phyloP scores from a whole-genome alignment of 2,329 filamentous ascomycete genomes.

The Incumbomyces lentus region DNA sequence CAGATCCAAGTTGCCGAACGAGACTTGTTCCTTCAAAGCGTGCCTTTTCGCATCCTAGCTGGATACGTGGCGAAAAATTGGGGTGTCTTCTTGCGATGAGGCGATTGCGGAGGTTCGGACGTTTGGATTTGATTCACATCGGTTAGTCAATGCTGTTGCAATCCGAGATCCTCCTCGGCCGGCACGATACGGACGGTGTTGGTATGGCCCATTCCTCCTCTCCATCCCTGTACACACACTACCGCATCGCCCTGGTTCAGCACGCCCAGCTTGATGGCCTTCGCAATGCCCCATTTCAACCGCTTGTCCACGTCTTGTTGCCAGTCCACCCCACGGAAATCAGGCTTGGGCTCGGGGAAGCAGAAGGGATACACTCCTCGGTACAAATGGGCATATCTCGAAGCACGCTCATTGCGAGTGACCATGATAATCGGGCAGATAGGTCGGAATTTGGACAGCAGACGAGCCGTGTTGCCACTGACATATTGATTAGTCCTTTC shows the following conservation, averaged over 20 bases:
- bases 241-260: conserved; percentile 66
- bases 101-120: conserved; percentile 8
- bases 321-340: conserved; percentile 71
- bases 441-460: conserved; percentile 95
- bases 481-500: conserved; percentile 16
- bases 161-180: conserved; percentile 30
- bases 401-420: conserved; percentile 72
- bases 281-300: conserved; percentile 90
- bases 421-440: conserved; percentile 99
- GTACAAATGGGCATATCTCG: conserved; percentile 87
- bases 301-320: conserved; percentile 97
- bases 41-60: conserved; percentile 3
- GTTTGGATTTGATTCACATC: conserved; percentile 12
- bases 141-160: conserved; percentile 18
- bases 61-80: conserved; percentile 6
- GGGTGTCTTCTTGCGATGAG: neutral
- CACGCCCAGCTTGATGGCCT: conserved; percentile 73
- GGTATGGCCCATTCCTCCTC: conserved; percentile 58
- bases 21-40: neutral
- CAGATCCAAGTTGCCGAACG: no score
- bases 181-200: conserved; percentile 49
- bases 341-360: conserved; percentile 86
- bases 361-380: conserved; percentile 97
- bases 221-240: conserved; percentile 58
- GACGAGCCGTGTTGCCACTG: conserved; percentile 82